Evolutionary conservation across 805 yeast genomes (phyloP), one percentile per base, ranked within the genome.

Genomic region (Lachancea quebecensis): DNA sequence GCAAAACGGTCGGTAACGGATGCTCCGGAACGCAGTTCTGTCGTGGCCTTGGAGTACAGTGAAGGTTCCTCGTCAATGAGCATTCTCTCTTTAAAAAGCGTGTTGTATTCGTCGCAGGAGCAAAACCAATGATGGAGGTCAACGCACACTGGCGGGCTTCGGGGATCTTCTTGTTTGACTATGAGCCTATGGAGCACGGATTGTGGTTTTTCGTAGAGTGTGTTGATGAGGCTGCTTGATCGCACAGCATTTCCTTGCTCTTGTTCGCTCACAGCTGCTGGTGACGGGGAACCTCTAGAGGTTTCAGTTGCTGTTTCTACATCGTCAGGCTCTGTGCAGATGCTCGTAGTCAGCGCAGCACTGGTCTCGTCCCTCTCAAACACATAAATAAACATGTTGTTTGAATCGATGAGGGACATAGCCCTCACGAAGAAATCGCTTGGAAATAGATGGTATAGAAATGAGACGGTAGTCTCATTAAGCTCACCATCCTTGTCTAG

Each of bases 41-140:
- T 12, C 2, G 36, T 28, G 6, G 45, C 45, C 17, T 35, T 33
- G 21, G 45, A 42, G 15, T 42, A 42, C 27, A 42, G 21, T 4
- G 41, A 37, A 7, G 34, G 21, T 29, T 43, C 39, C 18, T 11
- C 39, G 30, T 25, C 32, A 14, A 17, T 37, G 4, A 35, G 34
- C 32, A 50, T 36, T 41, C 50, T 51, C 5, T 48, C 45, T 21
- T 46, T 49, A 27, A 58, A 58, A 16, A 47, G 50, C 16, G 54
- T 49, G 14, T 54, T 47, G 47, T 45, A 64, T 38, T 64, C 68
- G 10, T 51, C 51, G 39, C 69, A 65, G 1, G 68, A 59, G 44
- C 69, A 65, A 17, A 53, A 53, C 66, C 68, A 63, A 31, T 54
- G 50, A 6, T 48, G 45, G 9, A 64, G 38, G 45, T 64, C 67